phyloP scores from a whole-genome alignment of 2,329 filamentous ascomycete species.

The Fusarium stilboides region DNA sequence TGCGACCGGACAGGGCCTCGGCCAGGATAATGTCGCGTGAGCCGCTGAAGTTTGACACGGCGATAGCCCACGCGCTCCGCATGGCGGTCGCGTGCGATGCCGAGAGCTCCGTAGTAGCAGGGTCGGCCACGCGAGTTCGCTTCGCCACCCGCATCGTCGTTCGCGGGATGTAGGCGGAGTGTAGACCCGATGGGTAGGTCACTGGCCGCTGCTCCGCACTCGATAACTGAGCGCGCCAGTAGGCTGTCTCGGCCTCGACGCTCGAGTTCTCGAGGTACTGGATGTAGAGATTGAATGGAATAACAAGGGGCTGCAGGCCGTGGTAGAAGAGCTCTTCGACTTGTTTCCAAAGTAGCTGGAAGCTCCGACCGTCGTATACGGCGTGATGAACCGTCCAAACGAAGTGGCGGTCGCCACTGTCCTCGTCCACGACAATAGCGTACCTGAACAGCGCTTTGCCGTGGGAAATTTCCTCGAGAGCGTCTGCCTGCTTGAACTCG shows the following conservation, averaged over 20 bases:
- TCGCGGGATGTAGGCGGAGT: conserved; percentile 14
- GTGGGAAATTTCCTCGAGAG: conserved; percentile 14
- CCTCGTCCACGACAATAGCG: conserved; percentile 17
- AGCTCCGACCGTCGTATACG: conserved; percentile 18
- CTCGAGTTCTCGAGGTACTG: conserved; percentile 17
- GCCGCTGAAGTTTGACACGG: conserved; percentile 15
- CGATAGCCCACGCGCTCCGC: conserved; percentile 16
- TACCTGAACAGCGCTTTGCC: conserved; percentile 17
- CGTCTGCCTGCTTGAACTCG: conserved; percentile 19
- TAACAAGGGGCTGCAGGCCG: conserved; percentile 16
- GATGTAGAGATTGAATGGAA: conserved; percentile 19
- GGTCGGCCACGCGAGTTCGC: conserved; percentile 14
- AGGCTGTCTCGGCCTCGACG: conserved; percentile 17
- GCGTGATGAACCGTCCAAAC: conserved; percentile 19
- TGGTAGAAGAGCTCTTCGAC: conserved; percentile 15
- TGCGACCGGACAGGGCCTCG: conserved; percentile 11
- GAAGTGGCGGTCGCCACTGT: conserved; percentile 15
- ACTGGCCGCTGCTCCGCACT: conserved; percentile 12
- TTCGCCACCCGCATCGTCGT: conserved; percentile 16
- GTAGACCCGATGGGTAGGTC: conserved; percentile 16
- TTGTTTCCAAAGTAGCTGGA: conserved; percentile 19
- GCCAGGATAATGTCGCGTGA: conserved; percentile 14
- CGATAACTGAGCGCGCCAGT: conserved; percentile 17
- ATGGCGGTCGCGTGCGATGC: conserved; percentile 9
- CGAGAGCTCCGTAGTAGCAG: conserved; percentile 13